Conservation (phyloP, 768 basidiomycete genomes). For the Asterophora lycoperdoides region DNA sequence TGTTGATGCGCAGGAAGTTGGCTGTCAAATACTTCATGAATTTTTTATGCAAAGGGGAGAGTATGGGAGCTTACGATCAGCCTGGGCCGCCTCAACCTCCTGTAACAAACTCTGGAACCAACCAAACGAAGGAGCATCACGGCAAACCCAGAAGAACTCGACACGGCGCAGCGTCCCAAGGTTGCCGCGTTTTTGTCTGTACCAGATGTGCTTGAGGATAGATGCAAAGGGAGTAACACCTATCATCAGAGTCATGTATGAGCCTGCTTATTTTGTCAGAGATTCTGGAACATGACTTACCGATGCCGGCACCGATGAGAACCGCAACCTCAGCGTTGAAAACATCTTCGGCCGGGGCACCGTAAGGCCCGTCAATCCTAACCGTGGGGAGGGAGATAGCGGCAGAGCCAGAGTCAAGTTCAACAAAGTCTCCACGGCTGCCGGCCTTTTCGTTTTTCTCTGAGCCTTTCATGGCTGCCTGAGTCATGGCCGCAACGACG, state of each 20-base stretch:
- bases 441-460: conserved; percentile 54
- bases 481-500: conserved; percentile 74
- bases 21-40: conserved; percentile 41
- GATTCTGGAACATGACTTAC: conserved; percentile 36
- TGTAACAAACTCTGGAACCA: conserved; percentile 93
- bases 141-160: conserved; percentile 93
- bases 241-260: conserved; percentile 21
- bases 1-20: conserved; percentile 88
- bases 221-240: conserved; percentile 94
- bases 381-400: conserved; percentile 59
- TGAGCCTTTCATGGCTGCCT: conserved; percentile 69
- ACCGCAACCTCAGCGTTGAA: conserved; percentile 84
- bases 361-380: conserved; percentile 88
- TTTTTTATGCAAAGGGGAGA: not conserved
- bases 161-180: conserved; percentile 82
- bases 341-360: conserved; percentile 90
- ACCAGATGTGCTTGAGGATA: conserved; percentile 95
- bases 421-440: conserved; percentile 75
- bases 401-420: conserved; percentile 54
- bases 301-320: conserved; percentile 92
- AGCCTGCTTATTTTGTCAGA: not conserved
- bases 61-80: conserved; percentile 63
- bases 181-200: conserved; percentile 74
- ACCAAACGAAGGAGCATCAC: conserved; percentile 94
- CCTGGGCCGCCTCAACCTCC: conserved; percentile 84